Conservation (phyloP, 768 basidiomycete genomes). For the Suillus americanus region DNA sequence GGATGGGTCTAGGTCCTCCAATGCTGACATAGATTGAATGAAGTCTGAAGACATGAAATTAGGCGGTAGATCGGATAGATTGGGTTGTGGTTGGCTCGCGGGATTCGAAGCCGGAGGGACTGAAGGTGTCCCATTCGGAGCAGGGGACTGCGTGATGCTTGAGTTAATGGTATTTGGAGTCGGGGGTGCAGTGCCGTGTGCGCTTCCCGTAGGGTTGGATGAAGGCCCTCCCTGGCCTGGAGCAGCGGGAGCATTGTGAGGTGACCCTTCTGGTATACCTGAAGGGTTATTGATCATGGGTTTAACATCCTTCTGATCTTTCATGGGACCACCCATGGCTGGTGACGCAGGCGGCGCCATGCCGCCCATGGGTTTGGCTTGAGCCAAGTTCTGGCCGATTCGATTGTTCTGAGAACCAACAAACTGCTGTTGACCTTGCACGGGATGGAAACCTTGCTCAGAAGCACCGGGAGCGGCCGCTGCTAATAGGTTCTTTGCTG, state of each 20-base stretch:
- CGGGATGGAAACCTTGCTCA: constrained; percentile 42
- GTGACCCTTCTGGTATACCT: constrained; percentile 38
- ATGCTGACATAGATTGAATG: constrained; percentile 41
- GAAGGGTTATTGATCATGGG: constrained; percentile 28
- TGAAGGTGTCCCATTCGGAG: constrained; percentile 31
- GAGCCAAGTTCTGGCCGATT: constrained; percentile 28
- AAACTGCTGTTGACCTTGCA: constrained; percentile 37
- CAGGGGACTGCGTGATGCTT: constrained; percentile 36
- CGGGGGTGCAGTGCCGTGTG: constrained; percentile 35
- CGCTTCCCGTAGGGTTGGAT: constrained; percentile 15
- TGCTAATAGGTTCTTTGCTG: constrained; percentile 32
- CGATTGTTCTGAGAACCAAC: constrained; percentile 32
- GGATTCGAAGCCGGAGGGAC: constrained; percentile 26
- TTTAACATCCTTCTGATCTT: constrained; percentile 36
- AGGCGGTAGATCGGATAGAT: constrained; percentile 19
- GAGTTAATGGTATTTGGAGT: constrained; percentile 35
- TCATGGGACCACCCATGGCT: constrained; percentile 33
- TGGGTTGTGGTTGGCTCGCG: constrained; percentile 21
- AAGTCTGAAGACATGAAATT: constrained; percentile 37
- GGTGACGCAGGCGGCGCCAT: constrained; percentile 56
- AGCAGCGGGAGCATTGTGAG: constrained; percentile 39
- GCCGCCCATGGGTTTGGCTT: constrained; percentile 42
- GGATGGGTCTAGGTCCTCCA: constrained; percentile 39
- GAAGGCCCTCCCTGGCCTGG: constrained; percentile 22
- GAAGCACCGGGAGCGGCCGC: constrained; percentile 31